These are phyloP conservation scores for Exophiala dermatitidis DNA, from an alignment of 2,329 filamentous ascomycete species.

Conservation along the genomic window DNA sequence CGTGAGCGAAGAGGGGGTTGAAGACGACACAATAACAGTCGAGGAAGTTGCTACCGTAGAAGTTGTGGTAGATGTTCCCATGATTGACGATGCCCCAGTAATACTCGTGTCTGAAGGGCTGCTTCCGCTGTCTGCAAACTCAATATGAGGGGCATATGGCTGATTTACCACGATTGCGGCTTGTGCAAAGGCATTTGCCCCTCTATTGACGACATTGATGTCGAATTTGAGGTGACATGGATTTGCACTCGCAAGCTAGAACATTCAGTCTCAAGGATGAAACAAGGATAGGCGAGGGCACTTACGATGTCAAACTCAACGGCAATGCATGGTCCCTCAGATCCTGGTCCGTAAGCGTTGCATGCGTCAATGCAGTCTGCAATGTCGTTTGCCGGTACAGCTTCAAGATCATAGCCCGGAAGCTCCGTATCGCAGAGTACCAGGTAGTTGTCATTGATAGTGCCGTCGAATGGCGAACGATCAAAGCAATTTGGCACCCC, in stretches of 20 bases:
- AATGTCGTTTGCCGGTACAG: conserved; percentile 12
- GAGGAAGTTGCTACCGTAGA: neutral
- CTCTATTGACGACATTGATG: conserved; percentile 11
- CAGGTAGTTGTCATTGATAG: conserved; percentile 17
- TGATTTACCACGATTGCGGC: conserved; percentile 18
- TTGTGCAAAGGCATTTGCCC: conserved; percentile 15
- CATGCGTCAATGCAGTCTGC: conserved; percentile 19
- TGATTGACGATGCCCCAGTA: conserved; percentile 3
- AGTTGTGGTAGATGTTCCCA: neutral
- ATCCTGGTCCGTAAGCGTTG: conserved; percentile 11
- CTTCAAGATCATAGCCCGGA: conserved; percentile 14
- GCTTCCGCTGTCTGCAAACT: conserved; percentile 2
- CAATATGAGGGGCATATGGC: conserved; percentile 15
- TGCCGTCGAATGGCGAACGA: conserved; percentile 18
- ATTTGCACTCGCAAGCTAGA: conserved; percentile 11
- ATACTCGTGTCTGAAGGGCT: neutral
- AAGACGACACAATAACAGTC: neutral
- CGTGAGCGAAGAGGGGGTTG: neutral
- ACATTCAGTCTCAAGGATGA: neutral
- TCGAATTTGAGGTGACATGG: conserved; percentile 18
- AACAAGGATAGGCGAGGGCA: neutral
- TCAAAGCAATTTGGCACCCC: conserved; percentile 20
- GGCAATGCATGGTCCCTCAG: conserved; percentile 14
- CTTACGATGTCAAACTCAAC: conserved; percentile 20
- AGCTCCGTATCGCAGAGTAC: conserved; percentile 20